Conservation (phyloP, 75 land plant species). For the Larix kaempferi region DNA sequence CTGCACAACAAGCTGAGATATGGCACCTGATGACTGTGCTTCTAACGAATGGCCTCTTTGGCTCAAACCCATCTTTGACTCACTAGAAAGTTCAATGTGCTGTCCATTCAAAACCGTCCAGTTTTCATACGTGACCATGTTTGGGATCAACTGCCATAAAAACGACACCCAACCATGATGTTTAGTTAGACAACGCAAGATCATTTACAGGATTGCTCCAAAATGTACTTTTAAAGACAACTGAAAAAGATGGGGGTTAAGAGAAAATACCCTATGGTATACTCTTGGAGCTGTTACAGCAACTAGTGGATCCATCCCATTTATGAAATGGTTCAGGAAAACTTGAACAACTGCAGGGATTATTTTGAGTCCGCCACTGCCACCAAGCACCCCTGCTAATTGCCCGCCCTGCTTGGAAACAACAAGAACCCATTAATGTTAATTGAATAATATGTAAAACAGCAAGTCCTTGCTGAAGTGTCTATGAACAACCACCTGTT, state of each 20-base stretch:
- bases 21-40: slow-evolving; percentile 32
- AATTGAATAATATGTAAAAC: neutral
- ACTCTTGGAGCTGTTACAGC: slow-evolving; percentile 67
- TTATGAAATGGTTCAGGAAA: slow-evolving; percentile 71
- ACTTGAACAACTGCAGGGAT: slow-evolving; percentile 75
- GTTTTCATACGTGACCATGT: slow-evolving; percentile 71
- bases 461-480: too few relatives aligned
- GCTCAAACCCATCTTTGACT: slow-evolving; percentile 38
- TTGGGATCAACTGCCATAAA: slow-evolving; percentile 73
- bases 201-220: too few relatives aligned
- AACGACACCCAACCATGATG: too few relatives aligned
- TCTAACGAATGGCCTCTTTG: slow-evolving; percentile 61
- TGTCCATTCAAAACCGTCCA: slow-evolving; percentile 73
- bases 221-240: too few relatives aligned
- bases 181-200: too few relatives aligned
- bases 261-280: slow-evolving; percentile 71
- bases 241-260: neutral
- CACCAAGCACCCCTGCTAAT: slow-evolving; percentile 73
- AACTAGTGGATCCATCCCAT: slow-evolving; percentile 56
- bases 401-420: slow-evolving; percentile 50
- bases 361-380: slow-evolving; percentile 75
- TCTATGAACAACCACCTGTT: too few relatives aligned
- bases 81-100: slow-evolving; percentile 52
- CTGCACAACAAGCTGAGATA: slow-evolving; percentile 77
- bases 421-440: neutral